Conservation (phyloP, 768 basidiomycete species). For the Atractiella rhizophila region DNA sequence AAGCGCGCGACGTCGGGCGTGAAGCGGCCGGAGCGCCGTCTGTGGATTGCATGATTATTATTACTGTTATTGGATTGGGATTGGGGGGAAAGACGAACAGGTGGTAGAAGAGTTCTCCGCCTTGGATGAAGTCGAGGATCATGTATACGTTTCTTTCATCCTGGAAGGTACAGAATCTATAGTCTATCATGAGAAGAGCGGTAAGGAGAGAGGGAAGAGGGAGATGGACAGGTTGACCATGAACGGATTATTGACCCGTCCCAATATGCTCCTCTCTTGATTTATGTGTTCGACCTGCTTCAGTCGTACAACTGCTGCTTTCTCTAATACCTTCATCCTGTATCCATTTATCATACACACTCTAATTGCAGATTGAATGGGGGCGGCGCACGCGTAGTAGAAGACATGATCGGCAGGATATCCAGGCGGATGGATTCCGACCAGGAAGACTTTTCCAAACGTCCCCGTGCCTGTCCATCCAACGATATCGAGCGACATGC, state of each 20-base stretch:
- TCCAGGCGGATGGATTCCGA: slow-evolving; percentile 36
- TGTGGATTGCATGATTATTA: too few species aligned
- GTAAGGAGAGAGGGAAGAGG: background rate
- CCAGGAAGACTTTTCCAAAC: slow-evolving; percentile 75
- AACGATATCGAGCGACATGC: background rate
- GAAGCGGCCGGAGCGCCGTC: slow-evolving; percentile 79
- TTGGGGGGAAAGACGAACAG: too few species aligned
- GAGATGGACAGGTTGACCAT: slow-evolving; percentile 76
- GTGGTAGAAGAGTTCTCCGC: slow-evolving; percentile 81
- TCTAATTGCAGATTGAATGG: slow-evolving; percentile 31
- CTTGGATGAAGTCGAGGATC: slow-evolving; percentile 42
- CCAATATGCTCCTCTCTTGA: slow-evolving; percentile 79
- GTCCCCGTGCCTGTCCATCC: slow-evolving; percentile 61
- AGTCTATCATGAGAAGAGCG: background rate
- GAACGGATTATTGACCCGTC: slow-evolving; percentile 75
- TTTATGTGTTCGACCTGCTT: slow-evolving; percentile 97
- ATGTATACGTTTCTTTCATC: slow-evolving; percentile 94
- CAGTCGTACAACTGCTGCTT: slow-evolving; percentile 56
- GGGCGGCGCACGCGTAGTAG: too few species aligned
- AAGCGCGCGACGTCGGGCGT: slow-evolving; percentile 93
- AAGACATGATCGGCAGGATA: slow-evolving; percentile 3
- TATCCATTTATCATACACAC: too few species aligned
- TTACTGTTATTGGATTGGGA: too few species aligned
- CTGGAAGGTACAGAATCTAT: slow-evolving; percentile 40
- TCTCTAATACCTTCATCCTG: slow-evolving; percentile 74